Conservation (phyloP, 2,329 filamentous ascomycete species). For the Pyrenophora teres region DNA sequence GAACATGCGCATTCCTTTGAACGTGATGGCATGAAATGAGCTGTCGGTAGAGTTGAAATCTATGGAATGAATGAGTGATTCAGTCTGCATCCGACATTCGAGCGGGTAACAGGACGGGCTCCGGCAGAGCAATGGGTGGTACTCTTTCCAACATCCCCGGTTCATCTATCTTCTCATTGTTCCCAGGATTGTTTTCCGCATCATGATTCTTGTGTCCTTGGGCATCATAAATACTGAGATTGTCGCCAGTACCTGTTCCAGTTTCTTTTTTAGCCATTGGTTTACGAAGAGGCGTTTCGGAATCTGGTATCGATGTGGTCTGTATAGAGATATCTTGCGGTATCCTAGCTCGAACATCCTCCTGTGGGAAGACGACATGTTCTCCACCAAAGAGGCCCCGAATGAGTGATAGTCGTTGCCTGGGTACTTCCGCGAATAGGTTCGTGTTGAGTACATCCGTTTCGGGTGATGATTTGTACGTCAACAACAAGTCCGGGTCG, state of each 20-base stretch:
- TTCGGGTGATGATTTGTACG: constrained; percentile 3
- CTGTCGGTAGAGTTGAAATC: neutral
- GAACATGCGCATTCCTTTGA: too few relatives aligned
- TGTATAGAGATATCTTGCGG: constrained; percentile 15
- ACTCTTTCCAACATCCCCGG: neutral
- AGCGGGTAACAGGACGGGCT: neutral
- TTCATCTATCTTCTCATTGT: neutral
- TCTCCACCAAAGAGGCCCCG: constrained; percentile 14
- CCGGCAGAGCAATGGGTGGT: neutral
- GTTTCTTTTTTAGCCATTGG: neutral
- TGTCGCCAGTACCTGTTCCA: neutral
- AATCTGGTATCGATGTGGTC: constrained; percentile 2
- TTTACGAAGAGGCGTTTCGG: neutral
- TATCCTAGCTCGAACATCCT: constrained; percentile 4
- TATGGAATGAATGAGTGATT: neutral
- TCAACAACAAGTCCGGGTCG: neutral
- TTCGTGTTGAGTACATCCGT: neutral
- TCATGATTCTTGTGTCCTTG: too few relatives aligned
- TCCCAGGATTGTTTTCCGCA: neutral
- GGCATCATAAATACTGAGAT: neutral
- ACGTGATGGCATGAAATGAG: too few relatives aligned
- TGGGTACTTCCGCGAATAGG: constrained; percentile 8
- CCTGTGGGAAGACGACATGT: neutral
- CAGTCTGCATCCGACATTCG: neutral
- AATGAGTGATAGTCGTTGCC: constrained; percentile 11